Conservation (phyloP, 164 flowering plant genomes). For the Echeveria elegans region DNA sequence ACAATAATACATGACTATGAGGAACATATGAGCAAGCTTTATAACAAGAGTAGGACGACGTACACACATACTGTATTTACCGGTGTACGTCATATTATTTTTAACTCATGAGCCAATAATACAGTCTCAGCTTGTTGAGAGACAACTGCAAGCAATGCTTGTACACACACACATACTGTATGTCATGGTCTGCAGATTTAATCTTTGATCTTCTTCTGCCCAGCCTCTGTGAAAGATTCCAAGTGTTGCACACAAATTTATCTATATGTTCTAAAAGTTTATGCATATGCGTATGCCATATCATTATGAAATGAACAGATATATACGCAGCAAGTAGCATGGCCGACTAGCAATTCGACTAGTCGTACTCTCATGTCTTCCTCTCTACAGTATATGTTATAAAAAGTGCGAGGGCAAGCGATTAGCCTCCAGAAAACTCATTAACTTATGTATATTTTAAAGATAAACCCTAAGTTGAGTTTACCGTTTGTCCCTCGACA, state of each 20-base stretch:
- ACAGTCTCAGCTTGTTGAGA: not conserved
- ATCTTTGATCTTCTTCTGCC: not conserved
- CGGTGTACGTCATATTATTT: too few species aligned
- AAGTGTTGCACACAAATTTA: not conserved
- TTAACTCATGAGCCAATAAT: too few species aligned
- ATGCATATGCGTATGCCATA: not conserved
- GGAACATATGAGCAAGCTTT: too few species aligned
- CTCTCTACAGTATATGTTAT: too few species aligned
- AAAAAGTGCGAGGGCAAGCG: too few species aligned
- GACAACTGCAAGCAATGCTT: conserved; percentile 1
- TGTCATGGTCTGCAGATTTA: not conserved
- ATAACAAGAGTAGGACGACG: not conserved
- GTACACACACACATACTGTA: not conserved
- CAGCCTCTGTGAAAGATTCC: not conserved
- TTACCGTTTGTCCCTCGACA: too few species aligned
- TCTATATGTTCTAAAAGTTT: not conserved
- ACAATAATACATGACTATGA: not conserved
- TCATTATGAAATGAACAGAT: not conserved
- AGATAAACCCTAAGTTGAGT: too few species aligned
- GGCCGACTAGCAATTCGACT: not conserved
- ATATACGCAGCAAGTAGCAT: not conserved
- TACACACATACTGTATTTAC: too few species aligned
- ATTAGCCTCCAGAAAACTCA: too few species aligned
- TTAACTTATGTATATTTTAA: too few species aligned
- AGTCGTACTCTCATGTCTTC: not conserved